A percentile compares a stretch with the other conserved stretches of the same genome.
These are phyloP conservation scores for Coemansia sp. DNA, from an alignment of 192 early-diverging fungal genomes.

Conservation along the genomic window DNA sequence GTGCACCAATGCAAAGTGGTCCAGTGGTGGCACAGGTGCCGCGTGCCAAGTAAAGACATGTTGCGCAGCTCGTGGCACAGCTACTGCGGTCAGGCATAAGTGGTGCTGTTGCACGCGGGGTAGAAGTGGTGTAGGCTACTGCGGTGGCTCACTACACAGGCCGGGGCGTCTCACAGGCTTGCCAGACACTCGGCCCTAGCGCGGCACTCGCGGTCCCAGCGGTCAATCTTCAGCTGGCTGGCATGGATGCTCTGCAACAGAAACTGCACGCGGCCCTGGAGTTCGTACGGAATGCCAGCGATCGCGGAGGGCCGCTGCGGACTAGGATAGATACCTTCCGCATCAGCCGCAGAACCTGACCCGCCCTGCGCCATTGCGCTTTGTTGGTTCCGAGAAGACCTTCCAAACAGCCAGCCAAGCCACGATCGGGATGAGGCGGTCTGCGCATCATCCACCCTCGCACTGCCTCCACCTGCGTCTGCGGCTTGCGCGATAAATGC, in stretches of 20 bases:
- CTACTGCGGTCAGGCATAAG: not conserved
- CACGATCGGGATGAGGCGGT: constrained; percentile 20
- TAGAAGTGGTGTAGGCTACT: not conserved
- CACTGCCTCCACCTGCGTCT: constrained; percentile 21
- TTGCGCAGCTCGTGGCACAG: not conserved
- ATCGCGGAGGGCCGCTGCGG: constrained; percentile 16
- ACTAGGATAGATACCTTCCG: not conserved
- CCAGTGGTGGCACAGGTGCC: not conserved
- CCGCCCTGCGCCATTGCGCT: not conserved
- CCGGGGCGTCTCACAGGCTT: constrained; percentile 1
- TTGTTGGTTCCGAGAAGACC: constrained; percentile 12
- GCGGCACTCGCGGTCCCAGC: constrained; percentile 50
- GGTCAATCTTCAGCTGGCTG: constrained; percentile 59
- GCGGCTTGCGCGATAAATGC: constrained; percentile 50
- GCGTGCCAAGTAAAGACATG: not conserved
- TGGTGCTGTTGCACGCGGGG: too few relatives aligned
- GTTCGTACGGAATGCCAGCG: constrained; percentile 59
- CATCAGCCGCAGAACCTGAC: not conserved
- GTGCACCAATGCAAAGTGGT: not conserved
- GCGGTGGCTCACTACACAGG: not conserved
- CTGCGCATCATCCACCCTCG: not conserved
- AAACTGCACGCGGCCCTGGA: constrained; percentile 61
- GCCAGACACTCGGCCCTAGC: constrained; percentile 18
- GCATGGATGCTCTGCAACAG: constrained; percentile 58
- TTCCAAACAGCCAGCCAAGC: constrained; percentile 56